A percentile compares a stretch with the other conserved stretches of the same genome.
Evolutionary conservation across 768 basidiomycete species (phyloP).

Genomic region (Mycena epipterygia): DNA sequence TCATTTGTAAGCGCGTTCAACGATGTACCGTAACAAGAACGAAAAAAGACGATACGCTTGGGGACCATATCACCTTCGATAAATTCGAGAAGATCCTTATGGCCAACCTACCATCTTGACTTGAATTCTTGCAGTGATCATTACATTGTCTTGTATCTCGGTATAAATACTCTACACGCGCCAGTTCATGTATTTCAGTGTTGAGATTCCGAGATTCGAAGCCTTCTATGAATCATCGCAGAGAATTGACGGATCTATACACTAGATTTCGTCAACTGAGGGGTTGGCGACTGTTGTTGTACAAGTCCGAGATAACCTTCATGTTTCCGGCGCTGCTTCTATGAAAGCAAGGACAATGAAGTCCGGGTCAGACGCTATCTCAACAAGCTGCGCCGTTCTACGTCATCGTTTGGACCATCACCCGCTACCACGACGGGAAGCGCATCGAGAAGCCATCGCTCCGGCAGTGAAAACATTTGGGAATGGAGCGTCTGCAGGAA

Average conservation of each 20-base stretch:
- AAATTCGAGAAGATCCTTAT: conserved; percentile 9
- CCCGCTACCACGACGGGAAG: too few species aligned
- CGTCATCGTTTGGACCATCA: too few species aligned
- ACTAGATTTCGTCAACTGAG: too few species aligned
- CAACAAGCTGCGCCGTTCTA: too few species aligned
- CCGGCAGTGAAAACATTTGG: too few species aligned
- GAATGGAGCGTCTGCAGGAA: too few species aligned
- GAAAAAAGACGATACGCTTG: conserved; percentile 13
- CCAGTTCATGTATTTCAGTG: conserved; percentile 6
- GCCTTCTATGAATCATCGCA: conserved; percentile 7
- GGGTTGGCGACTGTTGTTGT: background rate
- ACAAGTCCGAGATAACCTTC: too few species aligned
- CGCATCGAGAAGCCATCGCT: too few species aligned
- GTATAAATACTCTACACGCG: background rate
- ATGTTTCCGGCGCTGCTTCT: too few species aligned
- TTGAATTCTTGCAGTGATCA: conserved; percentile 5
- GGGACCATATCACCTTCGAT: conserved; percentile 7
- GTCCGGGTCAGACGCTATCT: too few species aligned
- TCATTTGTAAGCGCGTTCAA: background rate
- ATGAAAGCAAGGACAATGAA: too few species aligned
- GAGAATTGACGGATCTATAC: conserved; percentile 5
- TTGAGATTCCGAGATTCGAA: conserved; percentile 15
- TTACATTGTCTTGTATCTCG: conserved; percentile 6
- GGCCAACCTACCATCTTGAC: background rate
- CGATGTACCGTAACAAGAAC: too few species aligned